A percentile compares a stretch with the other conserved stretches of the same genome.
Conservation (phyloP, 2,329 filamentous ascomycete species). For the Trichoderma sp. region DNA sequence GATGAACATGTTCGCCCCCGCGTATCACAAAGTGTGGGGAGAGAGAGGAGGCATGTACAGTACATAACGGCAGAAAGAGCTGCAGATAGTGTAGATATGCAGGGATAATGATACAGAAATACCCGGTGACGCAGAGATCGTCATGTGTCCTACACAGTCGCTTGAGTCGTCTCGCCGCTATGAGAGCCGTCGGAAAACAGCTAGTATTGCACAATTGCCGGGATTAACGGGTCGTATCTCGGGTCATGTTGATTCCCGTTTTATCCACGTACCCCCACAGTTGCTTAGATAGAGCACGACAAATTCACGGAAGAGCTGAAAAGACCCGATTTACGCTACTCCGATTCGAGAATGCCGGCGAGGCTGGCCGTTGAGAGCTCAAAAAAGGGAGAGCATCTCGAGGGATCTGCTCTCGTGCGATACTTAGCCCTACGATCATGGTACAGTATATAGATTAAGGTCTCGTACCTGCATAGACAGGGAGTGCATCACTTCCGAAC, state of each 20-base stretch:
- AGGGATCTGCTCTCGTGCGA: not conserved
- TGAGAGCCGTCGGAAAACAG: not conserved
- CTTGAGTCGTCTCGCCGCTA: not conserved
- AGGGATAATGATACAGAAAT: not conserved
- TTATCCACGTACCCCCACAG: not conserved
- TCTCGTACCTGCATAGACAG: constrained; percentile 2
- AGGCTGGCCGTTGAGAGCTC: not conserved
- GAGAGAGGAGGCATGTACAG: not conserved
- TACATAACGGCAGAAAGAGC: not conserved
- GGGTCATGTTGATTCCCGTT: not conserved
- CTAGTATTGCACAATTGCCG: not conserved
- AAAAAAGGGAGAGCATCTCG: not conserved
- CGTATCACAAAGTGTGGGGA: not conserved
- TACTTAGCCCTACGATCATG: not conserved
- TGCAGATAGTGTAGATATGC: not conserved
- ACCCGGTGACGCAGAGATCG: constrained; percentile 9
- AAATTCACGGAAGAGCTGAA: not conserved
- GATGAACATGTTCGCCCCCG: not conserved
- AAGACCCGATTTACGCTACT: not conserved
- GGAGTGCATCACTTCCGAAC: not conserved
- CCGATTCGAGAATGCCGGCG: not conserved
- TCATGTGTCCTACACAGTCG: not conserved
- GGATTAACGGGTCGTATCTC: not conserved
- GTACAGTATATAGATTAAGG: not conserved
- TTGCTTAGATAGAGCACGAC: not conserved